Conservation (phyloP, 78 protist genomes). For the Neovahlkampfia damariscottae region DNA sequence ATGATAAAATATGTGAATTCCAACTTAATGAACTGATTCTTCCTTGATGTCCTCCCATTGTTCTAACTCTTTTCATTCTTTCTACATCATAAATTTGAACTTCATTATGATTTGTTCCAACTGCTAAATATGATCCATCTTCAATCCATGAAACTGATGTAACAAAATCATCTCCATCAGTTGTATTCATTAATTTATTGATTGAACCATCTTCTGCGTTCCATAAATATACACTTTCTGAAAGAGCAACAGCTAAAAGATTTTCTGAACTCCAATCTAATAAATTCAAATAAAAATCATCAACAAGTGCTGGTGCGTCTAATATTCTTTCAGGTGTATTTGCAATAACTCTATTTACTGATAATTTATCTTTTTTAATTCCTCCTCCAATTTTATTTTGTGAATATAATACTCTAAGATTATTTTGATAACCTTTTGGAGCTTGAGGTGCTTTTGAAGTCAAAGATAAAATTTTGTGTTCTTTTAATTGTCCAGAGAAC, state of each 20-base stretch:
- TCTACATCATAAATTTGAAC: constrained; percentile 87
- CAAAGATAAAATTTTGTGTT: not conserved
- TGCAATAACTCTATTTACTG: constrained; percentile 43
- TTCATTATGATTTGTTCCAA: constrained; percentile 72
- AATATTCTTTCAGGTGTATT: constrained; percentile 62
- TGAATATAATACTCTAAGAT: not conserved
- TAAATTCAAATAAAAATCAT: constrained; percentile 95
- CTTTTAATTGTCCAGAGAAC: not conserved
- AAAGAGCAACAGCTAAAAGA: constrained; percentile 92
- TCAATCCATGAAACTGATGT: constrained; percentile 74
- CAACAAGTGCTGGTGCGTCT: constrained; percentile 90
- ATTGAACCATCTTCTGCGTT: constrained; percentile 79
- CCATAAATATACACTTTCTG: constrained; percentile 90
- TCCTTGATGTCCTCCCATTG: constrained; percentile 81
- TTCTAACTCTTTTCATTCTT: constrained; percentile 42
- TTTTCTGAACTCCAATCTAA: constrained; percentile 89
- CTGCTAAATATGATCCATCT: constrained; percentile 79
- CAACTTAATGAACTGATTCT: constrained; percentile 95
- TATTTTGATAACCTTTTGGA: not conserved
- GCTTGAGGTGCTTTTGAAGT: not conserved
- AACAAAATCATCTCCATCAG: constrained; percentile 46
- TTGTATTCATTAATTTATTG: constrained; percentile 32
- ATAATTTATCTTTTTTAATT: not conserved
- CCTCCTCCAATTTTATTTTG: not conserved
- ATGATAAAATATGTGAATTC: constrained; percentile 78